phyloP scores from a whole-genome alignment of 2,329 filamentous ascomycete species.

The Coniella lustricola region DNA sequence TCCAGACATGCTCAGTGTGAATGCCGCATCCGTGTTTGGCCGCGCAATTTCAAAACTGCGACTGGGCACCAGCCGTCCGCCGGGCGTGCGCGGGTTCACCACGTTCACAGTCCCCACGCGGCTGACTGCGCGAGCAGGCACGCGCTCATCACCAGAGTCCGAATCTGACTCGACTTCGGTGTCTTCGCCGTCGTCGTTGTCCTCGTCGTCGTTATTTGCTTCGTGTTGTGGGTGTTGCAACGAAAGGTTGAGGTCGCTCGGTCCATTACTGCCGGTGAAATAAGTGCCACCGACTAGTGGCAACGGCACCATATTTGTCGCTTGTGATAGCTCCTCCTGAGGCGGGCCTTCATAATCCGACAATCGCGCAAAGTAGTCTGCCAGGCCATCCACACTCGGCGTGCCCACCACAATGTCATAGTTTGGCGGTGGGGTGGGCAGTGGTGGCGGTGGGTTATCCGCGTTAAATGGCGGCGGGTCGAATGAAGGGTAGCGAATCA shows the following conservation, averaged over 20 bases:
- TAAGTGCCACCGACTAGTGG: slow-evolving; percentile 1
- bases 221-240: too few relatives aligned
- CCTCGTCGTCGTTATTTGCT: slow-evolving; percentile 2
- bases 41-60: slow-evolving; percentile 50
- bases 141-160: slow-evolving; percentile 24
- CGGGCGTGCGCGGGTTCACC: slow-evolving; percentile 48
- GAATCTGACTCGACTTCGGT: slow-evolving; percentile 30
- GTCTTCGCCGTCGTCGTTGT: slow-evolving; percentile 31
- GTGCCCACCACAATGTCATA: slow-evolving; percentile 74
- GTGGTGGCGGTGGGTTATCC: slow-evolving; percentile 64
- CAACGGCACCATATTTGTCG: background rate
- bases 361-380: slow-evolving; percentile 80
- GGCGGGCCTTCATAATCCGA: slow-evolving; percentile 56
- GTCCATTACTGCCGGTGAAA: slow-evolving; percentile 2
- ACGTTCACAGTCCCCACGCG: slow-evolving; percentile 51
- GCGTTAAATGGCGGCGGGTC: slow-evolving; percentile 84
- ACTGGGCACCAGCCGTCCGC: slow-evolving; percentile 45
- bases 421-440: slow-evolving; percentile 69
- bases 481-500: slow-evolving; percentile 76
- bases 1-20: slow-evolving; percentile 25
- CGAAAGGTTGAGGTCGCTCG: too few relatives aligned
- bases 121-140: slow-evolving; percentile 38
- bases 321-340: background rate
- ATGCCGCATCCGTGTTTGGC: slow-evolving; percentile 27
- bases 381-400: slow-evolving; percentile 59